phyloP scores from a whole-genome alignment of 306 rosid species.

The Datisca glomerata region DNA sequence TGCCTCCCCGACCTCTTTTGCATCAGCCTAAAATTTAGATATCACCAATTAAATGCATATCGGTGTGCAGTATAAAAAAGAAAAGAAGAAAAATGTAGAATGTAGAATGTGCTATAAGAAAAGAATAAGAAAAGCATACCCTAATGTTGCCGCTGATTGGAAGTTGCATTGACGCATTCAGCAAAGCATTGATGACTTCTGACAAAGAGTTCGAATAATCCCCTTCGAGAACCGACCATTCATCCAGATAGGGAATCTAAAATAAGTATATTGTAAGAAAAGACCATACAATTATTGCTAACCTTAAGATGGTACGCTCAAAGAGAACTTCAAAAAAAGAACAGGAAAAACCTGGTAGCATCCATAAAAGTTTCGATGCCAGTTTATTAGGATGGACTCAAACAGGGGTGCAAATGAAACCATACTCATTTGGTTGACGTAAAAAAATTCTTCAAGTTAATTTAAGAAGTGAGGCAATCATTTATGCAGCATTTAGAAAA shows the following conservation, averaged over 20 bases:
- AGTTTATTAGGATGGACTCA: no score
- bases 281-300: neutral
- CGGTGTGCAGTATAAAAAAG: no score
- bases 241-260: constrained; percentile 62
- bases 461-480: no score
- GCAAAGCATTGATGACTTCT: constrained; percentile 49
- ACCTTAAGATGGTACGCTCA: no score
- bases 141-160: constrained; percentile 47
- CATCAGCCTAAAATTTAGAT: constrained; percentile 56
- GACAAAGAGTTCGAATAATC: constrained; percentile 46
- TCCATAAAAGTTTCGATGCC: no score
- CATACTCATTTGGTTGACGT: no score
- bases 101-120: neutral
- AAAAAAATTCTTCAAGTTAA: no score
- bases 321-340: no score
- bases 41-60: no score
- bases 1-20: constrained; percentile 46
- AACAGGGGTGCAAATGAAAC: no score
- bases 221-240: constrained; percentile 55
- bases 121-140: constrained; percentile 32
- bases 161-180: constrained; percentile 60
- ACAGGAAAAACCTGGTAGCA: no score
- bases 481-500: no score
- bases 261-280: constrained; percentile 3
- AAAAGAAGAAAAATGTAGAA: constrained; percentile 2